Conservation (phyloP, 768 basidiomycete species). For the Mycena maculata region DNA sequence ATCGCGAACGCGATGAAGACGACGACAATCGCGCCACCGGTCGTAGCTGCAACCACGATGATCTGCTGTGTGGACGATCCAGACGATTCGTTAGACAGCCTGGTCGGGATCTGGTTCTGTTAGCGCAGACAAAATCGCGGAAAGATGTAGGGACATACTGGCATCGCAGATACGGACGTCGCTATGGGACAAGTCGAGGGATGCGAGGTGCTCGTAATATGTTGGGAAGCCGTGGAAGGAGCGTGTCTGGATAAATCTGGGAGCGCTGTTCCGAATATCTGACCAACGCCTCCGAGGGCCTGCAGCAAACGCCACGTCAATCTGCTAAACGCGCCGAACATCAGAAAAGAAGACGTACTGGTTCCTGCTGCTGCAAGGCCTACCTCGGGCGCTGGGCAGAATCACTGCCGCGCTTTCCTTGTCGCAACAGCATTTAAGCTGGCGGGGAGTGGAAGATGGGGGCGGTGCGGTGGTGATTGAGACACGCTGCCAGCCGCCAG, state of each 20-base stretch:
- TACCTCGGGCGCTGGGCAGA: background rate
- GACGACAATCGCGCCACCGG: slow-evolving; percentile 25
- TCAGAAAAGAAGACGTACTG: background rate
- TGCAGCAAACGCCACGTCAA: background rate
- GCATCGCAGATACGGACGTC: slow-evolving; percentile 5
- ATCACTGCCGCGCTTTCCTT: slow-evolving; percentile 1
- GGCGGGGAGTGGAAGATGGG: slow-evolving; percentile 18
- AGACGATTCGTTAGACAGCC: slow-evolving; percentile 3
- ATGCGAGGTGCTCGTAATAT: background rate
- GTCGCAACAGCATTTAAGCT: slow-evolving; percentile 26
- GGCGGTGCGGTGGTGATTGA: slow-evolving; percentile 21
- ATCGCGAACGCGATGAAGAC: slow-evolving; percentile 24
- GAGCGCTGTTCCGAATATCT: background rate
- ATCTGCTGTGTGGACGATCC: slow-evolving; percentile 3
- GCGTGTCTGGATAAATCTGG: background rate
- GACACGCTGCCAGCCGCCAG: slow-evolving; percentile 16
- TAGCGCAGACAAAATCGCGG: background rate
- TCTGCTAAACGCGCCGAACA: too few relatives aligned
- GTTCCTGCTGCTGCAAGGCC: slow-evolving; percentile 8
- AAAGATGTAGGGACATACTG: background rate
- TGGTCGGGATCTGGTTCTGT: slow-evolving; percentile 19
- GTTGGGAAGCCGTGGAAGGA: background rate
- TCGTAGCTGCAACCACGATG: slow-evolving; percentile 17
- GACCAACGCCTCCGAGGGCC: slow-evolving; percentile 8
- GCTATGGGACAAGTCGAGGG: background rate